Conservation (phyloP, 148 eudicot species). For the Rhododendron henanense region DNA sequence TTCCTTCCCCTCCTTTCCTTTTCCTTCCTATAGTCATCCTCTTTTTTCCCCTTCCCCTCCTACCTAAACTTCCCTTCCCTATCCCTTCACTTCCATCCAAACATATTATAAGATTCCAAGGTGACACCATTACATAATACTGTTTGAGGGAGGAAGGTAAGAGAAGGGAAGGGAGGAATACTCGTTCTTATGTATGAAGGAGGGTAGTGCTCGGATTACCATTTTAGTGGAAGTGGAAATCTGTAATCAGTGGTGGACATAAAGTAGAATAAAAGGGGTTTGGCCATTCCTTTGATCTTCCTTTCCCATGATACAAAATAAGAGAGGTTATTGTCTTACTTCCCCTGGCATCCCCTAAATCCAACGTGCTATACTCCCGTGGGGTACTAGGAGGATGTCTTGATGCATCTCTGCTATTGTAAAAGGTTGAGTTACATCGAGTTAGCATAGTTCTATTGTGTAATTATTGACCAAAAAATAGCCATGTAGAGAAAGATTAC, state of each 20-base stretch:
- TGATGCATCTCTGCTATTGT: not conserved
- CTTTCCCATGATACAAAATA: not conserved
- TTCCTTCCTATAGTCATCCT: not conserved
- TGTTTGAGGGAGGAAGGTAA: not conserved
- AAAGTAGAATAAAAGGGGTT: not conserved
- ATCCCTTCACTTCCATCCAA: not conserved
- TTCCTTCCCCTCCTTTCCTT: not conserved
- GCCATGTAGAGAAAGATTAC: not conserved
- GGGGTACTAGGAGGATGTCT: not conserved
- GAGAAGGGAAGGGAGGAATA: not conserved
- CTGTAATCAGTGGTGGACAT: not conserved
- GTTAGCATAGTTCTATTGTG: not conserved
- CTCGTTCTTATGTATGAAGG: not conserved
- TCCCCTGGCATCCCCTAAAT: not conserved
- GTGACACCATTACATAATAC: not conserved
- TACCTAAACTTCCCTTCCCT: not conserved
- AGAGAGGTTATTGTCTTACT: not conserved
- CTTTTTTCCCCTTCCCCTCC: not conserved
- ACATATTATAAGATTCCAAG: not conserved
- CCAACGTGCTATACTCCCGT: not conserved
- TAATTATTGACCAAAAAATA: not conserved
- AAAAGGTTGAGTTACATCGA: not conserved
- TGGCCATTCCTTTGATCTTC: not conserved
- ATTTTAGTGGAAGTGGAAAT: not conserved
- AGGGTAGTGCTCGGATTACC: not conserved